Percentiles rank a stretch among this genome's conserved stretches.
Evolutionary conservation across 352 stramenopile species (phyloP).

Genomic region (Globisporangium cystogenes): DNA sequence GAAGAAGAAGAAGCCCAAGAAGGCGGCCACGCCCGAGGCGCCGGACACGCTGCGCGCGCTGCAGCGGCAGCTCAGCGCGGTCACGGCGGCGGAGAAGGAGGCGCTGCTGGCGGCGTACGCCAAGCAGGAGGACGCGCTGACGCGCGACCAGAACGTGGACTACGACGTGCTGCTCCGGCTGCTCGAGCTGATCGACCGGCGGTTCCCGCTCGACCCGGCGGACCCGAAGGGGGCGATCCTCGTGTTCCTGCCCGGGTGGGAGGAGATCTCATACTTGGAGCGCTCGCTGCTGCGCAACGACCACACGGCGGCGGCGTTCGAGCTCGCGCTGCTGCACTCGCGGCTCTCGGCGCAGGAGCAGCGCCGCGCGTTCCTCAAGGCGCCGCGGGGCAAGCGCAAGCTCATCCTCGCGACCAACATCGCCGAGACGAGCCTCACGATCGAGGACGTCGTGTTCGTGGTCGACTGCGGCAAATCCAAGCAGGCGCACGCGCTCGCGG

Average conservation of each 20-base stretch:
- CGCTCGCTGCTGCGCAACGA: conserved; percentile 48
- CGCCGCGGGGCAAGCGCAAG: conserved; percentile 58
- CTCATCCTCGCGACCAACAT: conserved; percentile 94
- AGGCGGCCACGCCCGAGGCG: conserved; percentile 6
- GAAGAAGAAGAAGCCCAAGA: conserved; percentile 7
- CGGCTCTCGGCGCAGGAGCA: conserved; percentile 67
- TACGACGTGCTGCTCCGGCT: conserved; percentile 64
- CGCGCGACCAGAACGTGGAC: conserved; percentile 61
- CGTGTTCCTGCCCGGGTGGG: conserved; percentile 80
- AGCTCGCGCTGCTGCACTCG: conserved; percentile 72
- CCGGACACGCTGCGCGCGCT: conserved; percentile 30
- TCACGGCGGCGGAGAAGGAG: conserved; percentile 30
- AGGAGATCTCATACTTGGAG: conserved; percentile 81
- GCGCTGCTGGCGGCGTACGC: conserved; percentile 45
- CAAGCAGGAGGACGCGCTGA: conserved; percentile 53
- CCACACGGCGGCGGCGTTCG: conserved; percentile 42
- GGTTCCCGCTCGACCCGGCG: conserved; percentile 37
- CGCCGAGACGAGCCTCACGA: conserved; percentile 95
- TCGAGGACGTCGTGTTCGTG: conserved; percentile 93
- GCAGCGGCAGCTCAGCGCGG: conserved; percentile 21
- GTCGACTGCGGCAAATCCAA: conserved; percentile 85
- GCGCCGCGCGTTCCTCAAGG: conserved; percentile 57
- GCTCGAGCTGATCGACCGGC: conserved; percentile 50
- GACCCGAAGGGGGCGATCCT: conserved; percentile 66
- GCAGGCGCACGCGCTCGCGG: conserved; percentile 57